phyloP scores from a whole-genome alignment of 768 basidiomycete genomes.

The Termitomyces sp. region DNA sequence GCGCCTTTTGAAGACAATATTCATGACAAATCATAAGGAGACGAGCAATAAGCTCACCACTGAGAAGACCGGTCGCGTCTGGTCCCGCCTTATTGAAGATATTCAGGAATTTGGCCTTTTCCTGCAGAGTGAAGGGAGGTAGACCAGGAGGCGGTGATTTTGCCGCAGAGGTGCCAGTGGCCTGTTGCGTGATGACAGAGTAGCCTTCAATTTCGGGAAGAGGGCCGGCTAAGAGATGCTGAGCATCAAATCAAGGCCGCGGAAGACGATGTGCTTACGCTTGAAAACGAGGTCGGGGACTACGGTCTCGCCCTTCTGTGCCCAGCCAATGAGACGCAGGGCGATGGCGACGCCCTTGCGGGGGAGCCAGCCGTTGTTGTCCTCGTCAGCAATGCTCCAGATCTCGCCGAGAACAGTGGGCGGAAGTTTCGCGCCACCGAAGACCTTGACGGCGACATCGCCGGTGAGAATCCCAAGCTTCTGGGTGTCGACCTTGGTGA shows the following conservation, averaged over 20 bases:
- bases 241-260: conserved; percentile 7
- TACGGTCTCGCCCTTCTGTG: conserved; percentile 79
- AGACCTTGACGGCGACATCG: conserved; percentile 84
- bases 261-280: conserved; percentile 45
- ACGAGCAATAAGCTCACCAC: conserved; percentile 39
- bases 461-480: conserved; percentile 84
- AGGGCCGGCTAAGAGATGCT: conserved; percentile 63
- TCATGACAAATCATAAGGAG: not conserved
- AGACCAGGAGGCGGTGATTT: conserved; percentile 58
- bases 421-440: conserved; percentile 76
- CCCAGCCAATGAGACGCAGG: conserved; percentile 88
- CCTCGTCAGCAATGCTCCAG: conserved; percentile 89
- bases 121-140: conserved; percentile 71
- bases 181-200: conserved; percentile 48
- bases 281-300: conserved; percentile 57
- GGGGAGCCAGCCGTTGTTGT: conserved; percentile 90
- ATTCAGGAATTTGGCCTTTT: conserved; percentile 78
- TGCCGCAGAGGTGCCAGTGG: conserved; percentile 53
- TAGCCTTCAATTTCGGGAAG: conserved; percentile 76
- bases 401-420: conserved; percentile 84
- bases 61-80: conserved; percentile 63
- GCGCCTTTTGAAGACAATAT: conserved; percentile 44
- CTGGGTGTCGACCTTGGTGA: conserved; percentile 67
- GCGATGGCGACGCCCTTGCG: conserved; percentile 84
- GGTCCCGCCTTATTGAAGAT: conserved; percentile 74